phyloP scores from a whole-genome alignment of 2,329 filamentous ascomycete genomes.

The Paraphoma sp. region DNA sequence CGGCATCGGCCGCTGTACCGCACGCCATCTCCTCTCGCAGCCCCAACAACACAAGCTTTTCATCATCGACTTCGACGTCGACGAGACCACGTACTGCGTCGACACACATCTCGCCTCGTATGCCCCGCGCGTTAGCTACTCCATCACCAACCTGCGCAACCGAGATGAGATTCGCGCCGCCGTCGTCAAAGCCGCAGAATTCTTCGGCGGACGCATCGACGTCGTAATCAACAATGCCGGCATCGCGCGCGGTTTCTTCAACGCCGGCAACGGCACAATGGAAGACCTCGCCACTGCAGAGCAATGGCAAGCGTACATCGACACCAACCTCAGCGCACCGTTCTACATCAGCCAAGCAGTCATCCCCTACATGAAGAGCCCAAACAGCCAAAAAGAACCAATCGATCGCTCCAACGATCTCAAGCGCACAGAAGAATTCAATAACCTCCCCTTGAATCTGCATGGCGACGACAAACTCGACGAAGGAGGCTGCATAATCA shows the following conservation, averaged over 20 bases:
- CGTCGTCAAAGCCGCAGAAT: constrained; percentile 46
- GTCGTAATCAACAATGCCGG: constrained; percentile 42
- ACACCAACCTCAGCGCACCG: constrained; percentile 28
- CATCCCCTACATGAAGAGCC: constrained; percentile 29
- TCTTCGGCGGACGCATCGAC: constrained; percentile 42
- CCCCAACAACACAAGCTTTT: constrained; percentile 51
- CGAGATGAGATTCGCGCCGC: constrained; percentile 31
- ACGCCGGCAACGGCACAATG: constrained; percentile 30
- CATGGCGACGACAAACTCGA: constrained; percentile 29
- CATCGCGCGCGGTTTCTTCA: constrained; percentile 30
- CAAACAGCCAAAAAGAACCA: constrained; percentile 19
- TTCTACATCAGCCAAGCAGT: constrained; percentile 32
- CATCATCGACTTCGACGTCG: constrained; percentile 52
- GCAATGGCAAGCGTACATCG: constrained; percentile 32
- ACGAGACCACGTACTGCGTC: constrained; percentile 40
- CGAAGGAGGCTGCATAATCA: constrained; percentile 44
- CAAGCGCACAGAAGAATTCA: constrained; percentile 28
- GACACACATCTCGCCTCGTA: constrained; percentile 39
- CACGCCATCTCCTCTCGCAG: constrained; percentile 48
- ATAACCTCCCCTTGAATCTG: constrained; percentile 22
- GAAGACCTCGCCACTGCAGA: constrained; percentile 27
- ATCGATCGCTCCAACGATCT: constrained; percentile 24
- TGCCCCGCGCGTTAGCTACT: constrained; percentile 32
- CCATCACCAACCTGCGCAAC: constrained; percentile 49
- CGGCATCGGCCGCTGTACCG: constrained; percentile 53